Evolutionary conservation across 495 filamentous ascomycete genomes (phyloP).

Genomic region (Hamigera avellanea): DNA sequence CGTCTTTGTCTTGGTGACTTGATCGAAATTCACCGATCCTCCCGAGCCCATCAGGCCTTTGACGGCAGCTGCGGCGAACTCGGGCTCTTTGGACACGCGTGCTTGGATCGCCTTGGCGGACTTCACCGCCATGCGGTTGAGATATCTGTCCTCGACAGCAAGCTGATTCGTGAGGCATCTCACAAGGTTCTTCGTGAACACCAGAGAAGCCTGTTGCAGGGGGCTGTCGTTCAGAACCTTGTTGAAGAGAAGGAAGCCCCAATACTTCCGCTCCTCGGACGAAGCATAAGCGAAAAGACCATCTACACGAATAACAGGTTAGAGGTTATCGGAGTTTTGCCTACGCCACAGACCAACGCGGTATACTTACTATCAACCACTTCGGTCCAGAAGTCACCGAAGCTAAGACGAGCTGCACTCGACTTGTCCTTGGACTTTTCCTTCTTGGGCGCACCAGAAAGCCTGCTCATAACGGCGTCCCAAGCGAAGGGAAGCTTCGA

Average conservation of each 20-base stretch:
- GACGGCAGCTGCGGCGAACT: constrained; percentile 46
- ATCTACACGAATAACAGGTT: constrained; percentile 39
- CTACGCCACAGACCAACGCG: too few relatives aligned
- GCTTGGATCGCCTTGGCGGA: constrained; percentile 54
- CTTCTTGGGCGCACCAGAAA: constrained; percentile 22
- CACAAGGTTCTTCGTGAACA: constrained; percentile 78
- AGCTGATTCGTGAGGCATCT: constrained; percentile 80
- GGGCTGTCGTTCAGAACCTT: constrained; percentile 48
- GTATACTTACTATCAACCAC: constrained; percentile 66
- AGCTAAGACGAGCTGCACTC: constrained; percentile 34
- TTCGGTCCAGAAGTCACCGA: constrained; percentile 77
- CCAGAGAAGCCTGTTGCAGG: constrained; percentile 30
- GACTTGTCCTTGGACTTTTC: constrained; percentile 20
- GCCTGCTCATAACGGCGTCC: constrained; percentile 53
- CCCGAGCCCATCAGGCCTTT: constrained; percentile 52
- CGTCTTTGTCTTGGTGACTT: constrained; percentile 78
- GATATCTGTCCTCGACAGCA: constrained; percentile 67
- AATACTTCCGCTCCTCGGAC: constrained; percentile 79
- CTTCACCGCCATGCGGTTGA: constrained; percentile 70
- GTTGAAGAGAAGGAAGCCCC: constrained; percentile 77
- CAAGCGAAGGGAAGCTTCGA: constrained; percentile 81
- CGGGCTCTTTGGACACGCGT: constrained; percentile 53
- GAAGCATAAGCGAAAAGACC: constrained; percentile 68
- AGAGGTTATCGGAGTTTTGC: too few relatives aligned
- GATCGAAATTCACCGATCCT: constrained; percentile 72